These are phyloP conservation scores for Moricandia arvensis DNA, from an alignment of 345 rosid genomes.

Conservation along the genomic window DNA sequence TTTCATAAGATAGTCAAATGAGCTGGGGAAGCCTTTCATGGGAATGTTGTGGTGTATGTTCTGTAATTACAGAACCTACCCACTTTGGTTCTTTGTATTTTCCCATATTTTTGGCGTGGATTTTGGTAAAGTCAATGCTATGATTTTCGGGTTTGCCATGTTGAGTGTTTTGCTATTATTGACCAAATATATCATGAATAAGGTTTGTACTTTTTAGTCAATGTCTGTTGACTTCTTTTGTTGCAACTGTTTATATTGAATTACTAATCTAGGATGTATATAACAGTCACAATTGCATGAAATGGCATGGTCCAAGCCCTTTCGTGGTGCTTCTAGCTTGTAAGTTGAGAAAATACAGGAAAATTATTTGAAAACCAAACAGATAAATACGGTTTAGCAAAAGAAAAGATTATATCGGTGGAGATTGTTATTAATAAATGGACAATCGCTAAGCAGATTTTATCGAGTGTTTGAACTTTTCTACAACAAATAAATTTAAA, in stretches of 20 bases:
- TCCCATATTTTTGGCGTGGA: not conserved
- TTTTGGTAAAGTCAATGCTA: not conserved
- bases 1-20: not conserved
- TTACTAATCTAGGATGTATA: not conserved
- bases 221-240: not conserved
- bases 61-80: not conserved
- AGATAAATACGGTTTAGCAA: no score
- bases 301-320: no score
- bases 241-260: not conserved
- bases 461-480: no score
- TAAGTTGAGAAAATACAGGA: no score
- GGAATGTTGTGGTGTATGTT: not conserved
- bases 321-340: no score
- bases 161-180: conserved; percentile 3
- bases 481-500: no score
- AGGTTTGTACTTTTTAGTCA: not conserved
- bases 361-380: no score
- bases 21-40: not conserved
- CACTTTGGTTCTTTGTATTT: not conserved
- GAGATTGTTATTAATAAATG: no score
- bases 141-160: not conserved
- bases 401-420: no score
- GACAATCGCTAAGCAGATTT: no score
- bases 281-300: not conserved
- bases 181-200: not conserved